Conservation (phyloP, 169 alveolate genomes). For the Plasmodium vinckei region DNA sequence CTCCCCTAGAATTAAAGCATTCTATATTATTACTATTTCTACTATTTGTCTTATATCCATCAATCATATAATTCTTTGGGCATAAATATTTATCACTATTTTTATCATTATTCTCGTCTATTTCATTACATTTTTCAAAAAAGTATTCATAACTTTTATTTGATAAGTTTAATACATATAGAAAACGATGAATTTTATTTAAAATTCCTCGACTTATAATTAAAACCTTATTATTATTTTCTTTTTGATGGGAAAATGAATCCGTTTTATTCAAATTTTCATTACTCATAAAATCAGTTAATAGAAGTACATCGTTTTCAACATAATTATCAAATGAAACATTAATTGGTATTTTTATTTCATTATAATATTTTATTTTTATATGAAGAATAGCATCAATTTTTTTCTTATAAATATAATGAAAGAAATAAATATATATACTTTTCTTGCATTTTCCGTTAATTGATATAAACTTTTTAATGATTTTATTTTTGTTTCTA, state of each 20-base stretch:
- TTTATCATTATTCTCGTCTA: background rate
- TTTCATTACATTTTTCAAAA: slow-evolving; percentile 32
- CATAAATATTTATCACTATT: background rate
- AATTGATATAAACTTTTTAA: slow-evolving; percentile 46
- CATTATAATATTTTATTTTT: slow-evolving; percentile 32
- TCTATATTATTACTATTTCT: slow-evolving; percentile 29
- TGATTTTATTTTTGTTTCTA: background rate
- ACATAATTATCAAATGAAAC: slow-evolving; percentile 59
- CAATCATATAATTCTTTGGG: background rate
- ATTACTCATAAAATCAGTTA: slow-evolving; percentile 20
- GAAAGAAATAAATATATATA: slow-evolving; percentile 52
- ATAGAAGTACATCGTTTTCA: slow-evolving; percentile 10
- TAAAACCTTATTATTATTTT: background rate
- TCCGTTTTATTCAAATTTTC: background rate
- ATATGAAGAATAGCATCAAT: slow-evolving; percentile 39
- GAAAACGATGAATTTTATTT: slow-evolving; percentile 2
- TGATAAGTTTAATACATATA: slow-evolving; percentile 47
- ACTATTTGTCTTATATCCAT: background rate
- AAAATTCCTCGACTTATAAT: slow-evolving; percentile 46
- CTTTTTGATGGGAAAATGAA: background rate
- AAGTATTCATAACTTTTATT: slow-evolving; percentile 19
- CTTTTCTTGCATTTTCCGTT: slow-evolving; percentile 36
- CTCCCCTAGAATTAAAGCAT: slow-evolving; percentile 49
- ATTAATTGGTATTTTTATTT: slow-evolving; percentile 48
- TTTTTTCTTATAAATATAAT: slow-evolving; percentile 19